A percentile compares a stretch with the other conserved stretches of the same genome.
These are phyloP conservation scores for Magnaporthales sp. DNA, from an alignment of 2,329 filamentous ascomycete genomes.

Conservation along the genomic window DNA sequence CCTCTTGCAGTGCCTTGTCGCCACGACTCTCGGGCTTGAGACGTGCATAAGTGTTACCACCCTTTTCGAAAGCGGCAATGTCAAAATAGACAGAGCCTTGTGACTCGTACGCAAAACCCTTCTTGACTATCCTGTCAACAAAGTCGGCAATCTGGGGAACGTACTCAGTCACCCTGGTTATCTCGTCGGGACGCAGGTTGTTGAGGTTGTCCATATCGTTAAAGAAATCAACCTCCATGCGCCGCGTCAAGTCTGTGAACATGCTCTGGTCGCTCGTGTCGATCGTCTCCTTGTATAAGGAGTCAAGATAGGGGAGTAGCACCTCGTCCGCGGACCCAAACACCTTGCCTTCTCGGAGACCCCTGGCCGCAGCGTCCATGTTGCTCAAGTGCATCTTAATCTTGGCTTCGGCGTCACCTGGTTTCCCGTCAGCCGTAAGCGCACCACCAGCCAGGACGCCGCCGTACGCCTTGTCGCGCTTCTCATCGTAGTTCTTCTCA, in stretches of 20 bases:
- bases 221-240: slow-evolving; percentile 81
- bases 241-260: slow-evolving; percentile 77
- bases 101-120: slow-evolving; percentile 74
- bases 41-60: slow-evolving; percentile 77
- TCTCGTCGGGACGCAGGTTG: slow-evolving; percentile 68
- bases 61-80: slow-evolving; percentile 74
- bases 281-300: slow-evolving; percentile 51
- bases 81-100: slow-evolving; percentile 94
- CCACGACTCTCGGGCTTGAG: slow-evolving; percentile 79
- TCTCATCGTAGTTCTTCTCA: slow-evolving; percentile 38
- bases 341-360: slow-evolving; percentile 19
- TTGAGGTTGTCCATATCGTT: slow-evolving; percentile 84
- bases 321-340: slow-evolving; percentile 55
- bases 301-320: slow-evolving; percentile 75
- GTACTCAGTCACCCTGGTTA: slow-evolving; percentile 90
- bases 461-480: slow-evolving; percentile 44
- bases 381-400: slow-evolving; percentile 19
- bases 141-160: slow-evolving; percentile 80
- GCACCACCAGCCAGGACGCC: slow-evolving; percentile 14
- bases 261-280: slow-evolving; percentile 59
- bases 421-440: slow-evolving; percentile 12
- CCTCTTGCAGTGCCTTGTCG: slow-evolving; percentile 73
- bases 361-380: slow-evolving; percentile 10
- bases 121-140: slow-evolving; percentile 72
- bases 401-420: slow-evolving; percentile 18